Percentiles rank a stretch among this genome's conserved stretches.
These are phyloP conservation scores for Vitis rupestris DNA, from an alignment of 164 flowering plant genomes.

Conservation along the genomic window DNA sequence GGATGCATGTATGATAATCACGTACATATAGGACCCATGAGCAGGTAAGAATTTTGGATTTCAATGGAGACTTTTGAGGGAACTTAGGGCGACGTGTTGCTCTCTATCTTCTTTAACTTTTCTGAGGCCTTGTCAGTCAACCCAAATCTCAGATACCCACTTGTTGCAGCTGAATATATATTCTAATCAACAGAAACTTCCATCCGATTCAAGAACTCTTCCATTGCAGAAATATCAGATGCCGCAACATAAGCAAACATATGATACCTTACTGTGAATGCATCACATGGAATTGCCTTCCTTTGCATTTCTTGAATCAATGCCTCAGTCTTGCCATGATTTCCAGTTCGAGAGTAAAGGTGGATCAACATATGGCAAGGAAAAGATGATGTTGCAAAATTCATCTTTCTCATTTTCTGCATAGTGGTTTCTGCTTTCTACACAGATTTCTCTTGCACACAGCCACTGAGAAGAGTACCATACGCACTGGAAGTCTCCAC, in stretches of 20 bases:
- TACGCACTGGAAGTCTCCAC: slow-evolving; percentile 25
- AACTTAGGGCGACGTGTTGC: slow-evolving; percentile 2
- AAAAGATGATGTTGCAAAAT: neutral
- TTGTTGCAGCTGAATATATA: slow-evolving; percentile 35
- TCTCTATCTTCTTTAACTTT: slow-evolving; percentile 18
- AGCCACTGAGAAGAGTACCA: slow-evolving; percentile 32
- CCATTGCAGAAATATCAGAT: slow-evolving; percentile 39
- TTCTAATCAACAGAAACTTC: slow-evolving; percentile 35
- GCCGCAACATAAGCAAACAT: slow-evolving; percentile 33
- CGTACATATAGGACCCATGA: too few species aligned
- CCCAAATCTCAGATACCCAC: slow-evolving; percentile 41
- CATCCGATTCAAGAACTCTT: slow-evolving; percentile 29
- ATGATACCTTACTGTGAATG: slow-evolving; percentile 22
- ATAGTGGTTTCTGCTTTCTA: slow-evolving; percentile 35
- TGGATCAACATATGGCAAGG: slow-evolving; percentile 26
- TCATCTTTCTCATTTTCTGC: slow-evolving; percentile 24
- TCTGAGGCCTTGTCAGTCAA: slow-evolving; percentile 23
- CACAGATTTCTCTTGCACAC: slow-evolving; percentile 15
- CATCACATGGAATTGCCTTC: slow-evolving; percentile 29
- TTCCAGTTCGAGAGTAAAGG: slow-evolving; percentile 28
- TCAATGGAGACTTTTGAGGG: too few species aligned
- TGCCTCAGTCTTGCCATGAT: slow-evolving; percentile 36
- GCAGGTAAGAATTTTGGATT: too few species aligned
- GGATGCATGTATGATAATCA: too few species aligned
- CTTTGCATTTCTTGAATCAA: slow-evolving; percentile 48